A percentile compares a stretch with the other conserved stretches of the same genome.
phyloP scores from a whole-genome alignment of 1,284 basidiomycete genomes.

The Xerocomus minutiporus region DNA sequence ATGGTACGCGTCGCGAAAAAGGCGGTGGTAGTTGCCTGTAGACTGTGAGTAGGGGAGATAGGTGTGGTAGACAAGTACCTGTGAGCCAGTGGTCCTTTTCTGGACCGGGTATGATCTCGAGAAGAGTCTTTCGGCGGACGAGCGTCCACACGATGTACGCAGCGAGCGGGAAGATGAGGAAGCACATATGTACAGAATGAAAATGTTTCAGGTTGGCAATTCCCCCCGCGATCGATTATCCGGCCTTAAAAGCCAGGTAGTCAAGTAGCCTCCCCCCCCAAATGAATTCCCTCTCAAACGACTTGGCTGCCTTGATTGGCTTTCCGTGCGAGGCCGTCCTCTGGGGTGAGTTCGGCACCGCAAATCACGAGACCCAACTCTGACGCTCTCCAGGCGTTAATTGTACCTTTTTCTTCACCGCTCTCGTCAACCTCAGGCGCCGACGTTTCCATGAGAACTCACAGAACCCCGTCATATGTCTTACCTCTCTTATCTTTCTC shows the following conservation, averaged over 20 bases:
- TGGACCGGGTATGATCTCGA: slow-evolving; percentile 22
- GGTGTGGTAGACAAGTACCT: slow-evolving; percentile 24
- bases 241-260: no score
- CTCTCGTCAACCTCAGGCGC: slow-evolving; percentile 21
- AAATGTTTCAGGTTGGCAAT: not conserved
- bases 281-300: slow-evolving; percentile 11
- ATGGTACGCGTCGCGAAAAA: slow-evolving; percentile 46
- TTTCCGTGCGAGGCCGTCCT: slow-evolving; percentile 33
- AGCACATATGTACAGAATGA: not conserved
- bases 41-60: not conserved
- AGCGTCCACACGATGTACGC: not conserved
- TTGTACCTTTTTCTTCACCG: slow-evolving; percentile 25
- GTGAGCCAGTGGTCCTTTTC: slow-evolving; percentile 37
- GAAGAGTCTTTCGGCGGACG: slow-evolving; percentile 2
- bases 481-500: slow-evolving; percentile 31
- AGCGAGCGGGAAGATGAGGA: not conserved
- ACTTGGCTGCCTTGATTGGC: slow-evolving; percentile 33
- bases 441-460: slow-evolving; percentile 10
- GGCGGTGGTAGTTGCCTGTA: slow-evolving; percentile 44
- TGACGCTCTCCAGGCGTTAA: slow-evolving; percentile 18
- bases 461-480: slow-evolving; percentile 23
- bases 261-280: no score
- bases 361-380: not conserved
- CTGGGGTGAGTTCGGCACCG: slow-evolving; percentile 24
- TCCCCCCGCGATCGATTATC: not conserved